These are phyloP conservation scores for Boechera divaricarpa DNA, from an alignment of 345 rosid species.

Conservation along the genomic window DNA sequence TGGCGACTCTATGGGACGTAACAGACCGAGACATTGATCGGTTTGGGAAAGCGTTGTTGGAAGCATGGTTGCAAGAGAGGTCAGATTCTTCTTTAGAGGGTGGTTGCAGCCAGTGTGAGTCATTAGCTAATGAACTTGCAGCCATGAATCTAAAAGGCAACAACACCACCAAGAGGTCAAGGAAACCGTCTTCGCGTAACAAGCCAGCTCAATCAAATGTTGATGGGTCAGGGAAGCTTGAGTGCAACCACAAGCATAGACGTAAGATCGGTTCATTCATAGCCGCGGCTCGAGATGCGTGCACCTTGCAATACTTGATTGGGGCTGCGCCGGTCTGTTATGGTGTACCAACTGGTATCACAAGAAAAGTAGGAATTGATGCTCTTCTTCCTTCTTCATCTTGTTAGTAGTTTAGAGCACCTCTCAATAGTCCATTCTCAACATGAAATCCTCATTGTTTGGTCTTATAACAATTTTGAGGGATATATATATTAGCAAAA, in stretches of 20 bases:
- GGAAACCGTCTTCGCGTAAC: constrained; percentile 53
- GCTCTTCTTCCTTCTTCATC: constrained; percentile 31
- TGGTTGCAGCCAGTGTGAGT: constrained; percentile 53
- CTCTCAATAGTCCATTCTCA: background rate
- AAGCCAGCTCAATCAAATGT: constrained; percentile 40
- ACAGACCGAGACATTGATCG: constrained; percentile 94
- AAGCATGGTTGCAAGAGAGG: constrained; percentile 81
- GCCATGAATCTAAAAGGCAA: constrained; percentile 56
- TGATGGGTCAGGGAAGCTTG: constrained; percentile 29
- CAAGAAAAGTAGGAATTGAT: constrained; percentile 52
- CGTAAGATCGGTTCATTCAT: constrained; percentile 78
- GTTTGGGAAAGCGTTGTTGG: constrained; percentile 78
- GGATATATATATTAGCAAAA: background rate
- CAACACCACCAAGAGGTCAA: constrained; percentile 42
- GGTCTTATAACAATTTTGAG: constrained; percentile 8
- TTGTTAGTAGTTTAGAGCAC: constrained; percentile 8
- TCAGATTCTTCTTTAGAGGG: constrained; percentile 41
- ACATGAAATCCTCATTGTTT: background rate
- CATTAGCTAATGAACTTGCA: constrained; percentile 60
- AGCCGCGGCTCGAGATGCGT: constrained; percentile 74
- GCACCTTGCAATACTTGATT: constrained; percentile 69
- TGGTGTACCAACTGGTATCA: constrained; percentile 89
- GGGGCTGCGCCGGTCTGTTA: constrained; percentile 98
- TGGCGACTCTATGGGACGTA: constrained; percentile 94
- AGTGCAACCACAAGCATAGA: constrained; percentile 53